phyloP scores from a whole-genome alignment of 768 basidiomycete genomes.

The Crepidotus variabilis region DNA sequence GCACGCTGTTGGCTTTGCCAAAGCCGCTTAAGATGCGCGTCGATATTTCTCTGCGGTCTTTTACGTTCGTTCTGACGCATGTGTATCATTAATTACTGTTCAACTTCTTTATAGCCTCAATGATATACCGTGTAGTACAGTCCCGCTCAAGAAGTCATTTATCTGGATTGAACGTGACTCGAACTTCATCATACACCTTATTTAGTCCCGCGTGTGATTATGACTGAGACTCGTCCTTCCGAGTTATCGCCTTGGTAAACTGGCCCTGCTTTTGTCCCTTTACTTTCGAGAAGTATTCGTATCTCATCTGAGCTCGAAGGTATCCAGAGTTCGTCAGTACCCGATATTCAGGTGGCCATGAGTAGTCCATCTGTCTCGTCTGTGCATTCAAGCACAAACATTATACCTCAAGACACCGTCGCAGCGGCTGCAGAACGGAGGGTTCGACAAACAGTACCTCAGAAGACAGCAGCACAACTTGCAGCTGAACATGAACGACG shows the following conservation, averaged over 20 bases:
- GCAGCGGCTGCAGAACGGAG: conserved; percentile 47
- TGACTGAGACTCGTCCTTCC: neutral
- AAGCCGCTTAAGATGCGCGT: conserved; percentile 22
- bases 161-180: neutral
- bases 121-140: neutral
- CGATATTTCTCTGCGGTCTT: neutral
- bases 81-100: neutral
- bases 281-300: no score
- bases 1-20: conserved; percentile 83
- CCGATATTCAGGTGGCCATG: neutral
- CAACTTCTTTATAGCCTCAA: neutral
- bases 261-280: no score
- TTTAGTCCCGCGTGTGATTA: neutral
- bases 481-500: conserved; percentile 60
- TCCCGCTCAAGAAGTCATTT: neutral
- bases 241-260: neutral
- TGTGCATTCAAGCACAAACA: neutral
- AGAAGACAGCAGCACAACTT: conserved; percentile 33
- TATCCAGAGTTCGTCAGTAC: no score
- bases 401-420: conserved; percentile 30
- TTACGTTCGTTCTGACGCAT: neutral
- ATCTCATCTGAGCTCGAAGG: no score
- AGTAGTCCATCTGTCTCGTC: conserved; percentile 6
- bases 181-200: neutral
- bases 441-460: conserved; percentile 25